Base-by-base conservation (phyloP, 495 filamentous ascomycete genomes). In the Tuber magnatum region DNA sequence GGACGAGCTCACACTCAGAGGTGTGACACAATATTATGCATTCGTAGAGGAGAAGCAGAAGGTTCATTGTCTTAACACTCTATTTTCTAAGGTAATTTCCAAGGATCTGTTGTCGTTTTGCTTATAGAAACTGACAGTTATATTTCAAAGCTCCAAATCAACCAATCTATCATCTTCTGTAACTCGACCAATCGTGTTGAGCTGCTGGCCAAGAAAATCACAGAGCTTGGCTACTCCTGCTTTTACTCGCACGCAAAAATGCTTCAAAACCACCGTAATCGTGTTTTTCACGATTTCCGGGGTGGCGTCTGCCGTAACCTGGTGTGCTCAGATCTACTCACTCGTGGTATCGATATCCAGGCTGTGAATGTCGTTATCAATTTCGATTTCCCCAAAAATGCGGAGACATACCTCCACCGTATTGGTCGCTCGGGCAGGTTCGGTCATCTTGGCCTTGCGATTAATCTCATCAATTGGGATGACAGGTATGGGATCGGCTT, bases 141-240 rank as follows among this genome's bases (percentile, higher is more conserved):
- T 72, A 41, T 69, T 68, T 43, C 22, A n/a, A 69, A 83, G 85
- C 90, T 99, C 20, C 95, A 98, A 84, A 99, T 99, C 85, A 99
- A 99, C 84, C 95, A 99, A 86, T 98, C 96, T 71, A 99, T 99
- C 86, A 99, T 99, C 81, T 99, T 99, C 86, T 99, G 95, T 87
- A 99, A 99, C 83, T 98, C 96, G 61, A 98, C 95, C 61, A 97
- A 97, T 82, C 93, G 95, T 68, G 95, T 99, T 28, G 95, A 99
- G 84, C 87, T 99, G 28, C 88, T 99, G 32, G 95, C 95, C 46
- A 99, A 99, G 87, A 99, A 98, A 84, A 99, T 99, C 82, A 98
- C 96, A 22, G 95, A 99, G 83, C 88, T 99, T 74, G 95, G 95
- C 61, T 99, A 98, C 85, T 98, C 96, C 18, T 99, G 95, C 86